Base-by-base conservation (phyloP, 2,329 filamentous ascomycete species). In the Canariomyces notabilis region DNA sequence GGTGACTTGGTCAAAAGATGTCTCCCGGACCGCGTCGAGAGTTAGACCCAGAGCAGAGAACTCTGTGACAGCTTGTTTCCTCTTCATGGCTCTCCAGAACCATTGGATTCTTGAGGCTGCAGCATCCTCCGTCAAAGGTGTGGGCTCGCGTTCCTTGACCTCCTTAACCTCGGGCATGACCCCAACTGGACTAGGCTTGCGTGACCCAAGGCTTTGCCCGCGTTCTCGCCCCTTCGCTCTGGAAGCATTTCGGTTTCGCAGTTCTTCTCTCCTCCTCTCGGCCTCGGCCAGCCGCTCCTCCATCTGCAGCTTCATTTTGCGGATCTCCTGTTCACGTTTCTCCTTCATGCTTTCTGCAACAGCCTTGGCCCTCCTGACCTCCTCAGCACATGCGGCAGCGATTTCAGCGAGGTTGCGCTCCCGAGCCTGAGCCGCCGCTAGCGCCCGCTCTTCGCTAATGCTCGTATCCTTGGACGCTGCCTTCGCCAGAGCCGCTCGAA, bases 391-490 rank as follows among this genome's bases (percentile, higher is more conserved):
- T 50, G 80, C 77, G 39, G 87, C 85, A 4, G 87, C 85, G 35
- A 91, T 89, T 63, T 90, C 87, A 7, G 85, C 87, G 15, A 93
- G 68, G 57, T 90, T 88, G 57, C 85, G 85, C 68, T 91, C 85
- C 48, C 88, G 77, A 1, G 87, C 84, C 54, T 88, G 78, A 52
- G 89, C 82, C 5, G 87, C 87, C 5, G 87, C 87, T 48, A 89
- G 68, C 3, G 87, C 85, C 41, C 84, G 76, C 64, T 90, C 86
- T 62, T 91, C 87, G 36, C 82, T 86, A 44, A 81, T 75, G 2
- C 77, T 80, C 23, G 70, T 79, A 55, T 83, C 80, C 16, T 76
- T 73, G 2, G 82, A 78, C 6, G 80, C 75, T 2, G 85, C 81
- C 66, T 89, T 89, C 49, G 81, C 85, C 47, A 86, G 65, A 8